phyloP scores from a whole-genome alignment of 805 yeast species.

The Ogataea paradorogensis region DNA sequence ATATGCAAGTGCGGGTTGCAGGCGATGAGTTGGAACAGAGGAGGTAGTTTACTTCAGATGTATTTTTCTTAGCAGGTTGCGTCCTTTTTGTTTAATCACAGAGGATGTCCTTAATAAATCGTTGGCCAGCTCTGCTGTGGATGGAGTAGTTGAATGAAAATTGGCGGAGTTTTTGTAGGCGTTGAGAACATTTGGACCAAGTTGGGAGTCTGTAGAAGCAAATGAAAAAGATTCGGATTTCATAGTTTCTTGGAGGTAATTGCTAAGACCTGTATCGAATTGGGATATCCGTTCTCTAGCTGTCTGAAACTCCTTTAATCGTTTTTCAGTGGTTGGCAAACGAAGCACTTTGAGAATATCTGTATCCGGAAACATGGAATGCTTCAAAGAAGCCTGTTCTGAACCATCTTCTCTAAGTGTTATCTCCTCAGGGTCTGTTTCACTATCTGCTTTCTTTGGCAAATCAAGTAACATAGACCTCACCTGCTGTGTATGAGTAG shows the following conservation, averaged over 20 bases:
- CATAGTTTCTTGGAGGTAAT: slow-evolving; percentile 42
- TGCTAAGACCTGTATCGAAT: slow-evolving; percentile 55
- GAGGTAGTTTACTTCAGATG: slow-evolving; percentile 21
- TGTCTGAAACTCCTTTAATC: slow-evolving; percentile 39
- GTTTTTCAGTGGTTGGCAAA: slow-evolving; percentile 30
- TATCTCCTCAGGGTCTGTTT: neutral
- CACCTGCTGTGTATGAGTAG: neutral
- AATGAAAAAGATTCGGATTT: slow-evolving; percentile 17
- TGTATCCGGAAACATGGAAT: slow-evolving; percentile 11
- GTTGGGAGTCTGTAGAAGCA: slow-evolving; percentile 16
- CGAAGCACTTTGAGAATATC: slow-evolving; percentile 19
- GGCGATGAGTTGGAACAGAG: slow-evolving; percentile 48
- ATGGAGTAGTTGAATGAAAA: slow-evolving; percentile 14
- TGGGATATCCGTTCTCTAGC: slow-evolving; percentile 42
- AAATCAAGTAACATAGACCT: neutral
- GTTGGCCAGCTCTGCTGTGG: slow-evolving; percentile 38
- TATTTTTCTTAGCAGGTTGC: slow-evolving; percentile 25
- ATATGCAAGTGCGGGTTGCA: slow-evolving; percentile 71
- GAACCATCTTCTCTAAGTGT: neutral
- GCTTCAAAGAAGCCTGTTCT: neutral
- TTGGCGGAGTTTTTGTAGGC: slow-evolving; percentile 65
- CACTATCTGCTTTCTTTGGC: neutral
- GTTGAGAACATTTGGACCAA: slow-evolving; percentile 55
- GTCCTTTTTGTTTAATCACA: slow-evolving; percentile 26
- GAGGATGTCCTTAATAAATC: slow-evolving; percentile 38